Base-by-base conservation (phyloP, 2,329 filamentous ascomycete species). In the Alternaria brassicicola region DNA sequence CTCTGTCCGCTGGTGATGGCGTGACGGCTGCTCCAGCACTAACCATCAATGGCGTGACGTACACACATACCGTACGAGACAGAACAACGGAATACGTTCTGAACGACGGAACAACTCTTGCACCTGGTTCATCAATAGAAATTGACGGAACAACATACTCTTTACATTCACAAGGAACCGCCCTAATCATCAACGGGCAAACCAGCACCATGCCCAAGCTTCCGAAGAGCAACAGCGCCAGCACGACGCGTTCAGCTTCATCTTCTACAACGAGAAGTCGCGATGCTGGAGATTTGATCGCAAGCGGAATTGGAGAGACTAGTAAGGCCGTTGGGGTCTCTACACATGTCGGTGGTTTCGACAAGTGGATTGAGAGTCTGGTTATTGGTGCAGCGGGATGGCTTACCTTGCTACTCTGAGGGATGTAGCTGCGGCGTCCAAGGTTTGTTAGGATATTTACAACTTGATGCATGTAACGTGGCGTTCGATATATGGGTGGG, bases 131-230 rank as follows among this genome's bases (percentile, higher is more conserved):
- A 2, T 53, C 66, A 1, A 50, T 75, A 9, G 69, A 65, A 1
- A 58, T 75, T 4, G 58, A 55, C 4, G 72, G 73, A 6, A 75
- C 71, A 9, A 75, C 70, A 2, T 75, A 73, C 49, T 68, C 63
- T 8, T 62, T 76, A 4, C 69, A 68, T 33, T 23, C 55, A 1
- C 52, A 61, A 6, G 71, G 72, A 13, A 75, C 72, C 1, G 71
- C 68, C 15, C 46, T 76, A 2, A 47, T 77, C 3, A 58, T 76
- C 19, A 69, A 77, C n/a, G 74, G 73, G 0, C 65, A 66, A 26
- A 76, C 74, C 17, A 75, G 72, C 43, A 65, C 57, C 4, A 60
- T 76, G 7, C 60, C 67, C 0, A 67, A 49, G 2, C 43, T 55
- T 6, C 72, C 72, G 0, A 70, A 69, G 28, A 71, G 63, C 30